These are phyloP conservation scores for Larix kaempferi DNA, from an alignment of 75 land plant species.

Conservation along the genomic window DNA sequence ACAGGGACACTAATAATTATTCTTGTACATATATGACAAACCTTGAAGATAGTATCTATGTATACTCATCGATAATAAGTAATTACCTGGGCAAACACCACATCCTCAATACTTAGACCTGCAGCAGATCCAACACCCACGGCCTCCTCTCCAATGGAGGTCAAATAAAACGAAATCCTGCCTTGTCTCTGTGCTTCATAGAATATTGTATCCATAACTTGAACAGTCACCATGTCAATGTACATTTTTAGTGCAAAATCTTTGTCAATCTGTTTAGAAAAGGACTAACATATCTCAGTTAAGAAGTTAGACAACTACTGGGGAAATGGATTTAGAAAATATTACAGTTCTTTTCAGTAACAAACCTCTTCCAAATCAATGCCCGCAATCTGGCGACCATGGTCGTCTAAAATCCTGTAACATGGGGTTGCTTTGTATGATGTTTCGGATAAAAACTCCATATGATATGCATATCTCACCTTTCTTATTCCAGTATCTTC, in stretches of 20 bases:
- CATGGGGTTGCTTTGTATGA: slow-evolving; percentile 41
- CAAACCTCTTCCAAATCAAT: slow-evolving; percentile 33
- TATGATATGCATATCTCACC: slow-evolving; percentile 31
- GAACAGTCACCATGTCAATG: slow-evolving; percentile 66
- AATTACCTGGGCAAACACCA: slow-evolving; percentile 71
- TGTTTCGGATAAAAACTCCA: slow-evolving; percentile 61
- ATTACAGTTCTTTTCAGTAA: too few species aligned
- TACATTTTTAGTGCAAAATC: slow-evolving; percentile 68
- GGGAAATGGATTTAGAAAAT: too few species aligned
- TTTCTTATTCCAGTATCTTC: slow-evolving; percentile 18
- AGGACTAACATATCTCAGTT: background rate
- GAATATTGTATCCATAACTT: slow-evolving; percentile 74
- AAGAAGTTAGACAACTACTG: too few species aligned
- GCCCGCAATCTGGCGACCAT: slow-evolving; percentile 33
- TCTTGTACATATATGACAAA: background rate
- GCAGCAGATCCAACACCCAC: slow-evolving; percentile 83
- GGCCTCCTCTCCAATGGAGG: slow-evolving; percentile 86
- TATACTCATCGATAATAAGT: background rate
- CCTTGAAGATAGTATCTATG: too few species aligned
- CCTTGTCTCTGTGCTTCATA: slow-evolving; percentile 95
- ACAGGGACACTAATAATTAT: background rate
- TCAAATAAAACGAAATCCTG: slow-evolving; percentile 73
- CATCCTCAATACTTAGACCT: slow-evolving; percentile 54
- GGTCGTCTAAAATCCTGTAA: slow-evolving; percentile 61
- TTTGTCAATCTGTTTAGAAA: slow-evolving; percentile 47